Conservation (phyloP, 1,284 basidiomycete species). For the Boletus sp. region DNA sequence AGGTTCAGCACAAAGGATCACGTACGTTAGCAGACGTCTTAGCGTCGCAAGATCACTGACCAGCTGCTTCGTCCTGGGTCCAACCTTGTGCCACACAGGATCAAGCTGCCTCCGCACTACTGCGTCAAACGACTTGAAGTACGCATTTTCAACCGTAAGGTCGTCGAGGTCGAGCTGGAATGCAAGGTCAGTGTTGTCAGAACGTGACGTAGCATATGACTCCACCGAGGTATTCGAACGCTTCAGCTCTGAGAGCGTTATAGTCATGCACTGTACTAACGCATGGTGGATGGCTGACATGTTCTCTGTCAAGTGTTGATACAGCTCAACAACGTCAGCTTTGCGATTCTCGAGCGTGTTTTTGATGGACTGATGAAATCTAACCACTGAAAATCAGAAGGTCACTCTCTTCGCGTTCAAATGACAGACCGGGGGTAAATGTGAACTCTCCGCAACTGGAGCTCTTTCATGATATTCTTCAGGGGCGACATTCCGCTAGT, state of each 20-base stretch:
- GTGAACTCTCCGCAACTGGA: constrained; percentile 83
- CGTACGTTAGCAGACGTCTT: constrained; percentile 78
- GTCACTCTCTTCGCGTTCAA: not conserved
- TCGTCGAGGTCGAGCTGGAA: constrained; percentile 90
- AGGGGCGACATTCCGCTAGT: constrained; percentile 89
- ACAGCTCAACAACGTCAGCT: constrained; percentile 91
- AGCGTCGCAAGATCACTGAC: constrained; percentile 87
- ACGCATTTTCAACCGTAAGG: constrained; percentile 88
- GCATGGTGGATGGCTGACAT: constrained; percentile 93
- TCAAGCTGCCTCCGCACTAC: constrained; percentile 88
- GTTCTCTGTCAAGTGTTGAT: constrained; percentile 78
- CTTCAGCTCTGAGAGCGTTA: constrained; percentile 87
- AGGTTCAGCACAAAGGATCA: not conserved
- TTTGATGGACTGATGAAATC: constrained; percentile 88
- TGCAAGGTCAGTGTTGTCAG: not conserved
- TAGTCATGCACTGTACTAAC: constrained; percentile 93
- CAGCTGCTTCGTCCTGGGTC: constrained; percentile 86
- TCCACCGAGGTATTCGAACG: constrained; percentile 73
- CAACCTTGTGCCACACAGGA: constrained; percentile 95
- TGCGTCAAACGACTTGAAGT: constrained; percentile 91
- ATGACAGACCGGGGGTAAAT: constrained; percentile 81
- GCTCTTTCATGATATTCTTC: constrained; percentile 88
- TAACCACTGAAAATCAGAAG: constrained; percentile 30
- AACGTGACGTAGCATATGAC: not conserved
- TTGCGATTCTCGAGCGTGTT: constrained; percentile 73